Evolutionary conservation across 371 early-diverging fungal species (phyloP), one percentile per base, ranked within the genome.

Genomic region (Rhizopus microsporus): DNA sequence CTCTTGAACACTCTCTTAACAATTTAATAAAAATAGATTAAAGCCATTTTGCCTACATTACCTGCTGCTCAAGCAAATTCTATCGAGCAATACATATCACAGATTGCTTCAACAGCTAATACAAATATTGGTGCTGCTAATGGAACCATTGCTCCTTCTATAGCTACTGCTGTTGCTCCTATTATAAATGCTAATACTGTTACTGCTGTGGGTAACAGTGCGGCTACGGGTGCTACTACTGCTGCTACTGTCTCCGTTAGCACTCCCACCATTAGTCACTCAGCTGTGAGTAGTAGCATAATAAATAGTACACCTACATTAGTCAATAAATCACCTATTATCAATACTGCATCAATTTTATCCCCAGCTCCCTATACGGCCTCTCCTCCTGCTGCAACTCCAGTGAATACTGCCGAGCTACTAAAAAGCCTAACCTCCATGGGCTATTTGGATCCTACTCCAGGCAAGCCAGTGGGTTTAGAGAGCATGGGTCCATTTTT

Each of bases 41-140:
- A 74, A 48, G 68, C 78, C 13, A 66, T 78, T 8, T 62, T 78
- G 32, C 78, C 78, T 29, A 65, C 72, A 15, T 51, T 78, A 37
- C 71, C 77, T 42, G 50, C 74, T 10, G 54, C 66, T 32, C 75
- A 76, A 54, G 72, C 74, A 7, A 46, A 48, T 0, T 55, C 69
- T 7, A 72, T 79, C 42, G 75, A 76, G 38, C 72, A 71, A 49
- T 66, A 72, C 29, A 54, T 78, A 17, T 50, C 74, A 2, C 69
- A 73, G 47, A 71, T 71, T 47, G 61, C 59, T 15, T 51, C 64
- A 40, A 33, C 67, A 8, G 31, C 67, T 39, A 55, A 66, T 13
- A 38, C 65, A 13, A 40, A 60, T n/a, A 55, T 65, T 34, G 40
- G 60, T 8, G 32, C 67, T 32, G 62, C 67, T 12, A 45, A 13